phyloP scores from a whole-genome alignment of 495 filamentous ascomycete genomes.

The Podospora comata region DNA sequence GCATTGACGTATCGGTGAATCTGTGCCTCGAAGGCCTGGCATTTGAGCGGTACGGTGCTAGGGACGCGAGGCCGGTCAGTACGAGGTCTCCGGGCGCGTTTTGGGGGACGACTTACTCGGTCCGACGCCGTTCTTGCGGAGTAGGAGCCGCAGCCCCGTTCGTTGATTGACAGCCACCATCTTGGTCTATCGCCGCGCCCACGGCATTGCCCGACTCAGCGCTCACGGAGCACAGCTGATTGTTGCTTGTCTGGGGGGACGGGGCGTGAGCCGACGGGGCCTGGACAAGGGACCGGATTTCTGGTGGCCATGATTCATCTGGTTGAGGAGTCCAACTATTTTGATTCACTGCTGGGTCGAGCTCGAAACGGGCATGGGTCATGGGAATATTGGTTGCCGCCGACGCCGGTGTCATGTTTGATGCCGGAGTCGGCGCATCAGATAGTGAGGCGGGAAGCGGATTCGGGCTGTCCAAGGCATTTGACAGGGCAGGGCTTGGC shows the following conservation, averaged over 20 bases:
- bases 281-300: not conserved
- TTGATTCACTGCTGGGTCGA: not conserved
- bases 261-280: not conserved
- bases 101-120: conserved; percentile 18
- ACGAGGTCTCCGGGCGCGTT: not conserved
- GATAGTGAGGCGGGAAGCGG: conserved; percentile 15
- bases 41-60: not conserved
- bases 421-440: conserved; percentile 12
- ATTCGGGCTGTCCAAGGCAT: conserved; percentile 31
- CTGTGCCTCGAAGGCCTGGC: not conserved
- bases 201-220: not conserved
- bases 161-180: not conserved
- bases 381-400: conserved; percentile 12
- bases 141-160: not conserved
- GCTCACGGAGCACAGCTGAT: not conserved
- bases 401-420: not conserved
- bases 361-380: conserved; percentile 32
- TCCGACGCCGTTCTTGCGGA: conserved; percentile 23
- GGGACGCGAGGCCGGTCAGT: not conserved
- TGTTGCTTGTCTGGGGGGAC: not conserved
- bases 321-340: not conserved
- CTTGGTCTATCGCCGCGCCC: not conserved
- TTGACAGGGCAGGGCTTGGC: conserved; percentile 41
- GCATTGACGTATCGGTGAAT: conserved; percentile 26
- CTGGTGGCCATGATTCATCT: not conserved